phyloP scores from a whole-genome alignment of 1,139 yeast species.

The Arxiozyma heterogenica region DNA sequence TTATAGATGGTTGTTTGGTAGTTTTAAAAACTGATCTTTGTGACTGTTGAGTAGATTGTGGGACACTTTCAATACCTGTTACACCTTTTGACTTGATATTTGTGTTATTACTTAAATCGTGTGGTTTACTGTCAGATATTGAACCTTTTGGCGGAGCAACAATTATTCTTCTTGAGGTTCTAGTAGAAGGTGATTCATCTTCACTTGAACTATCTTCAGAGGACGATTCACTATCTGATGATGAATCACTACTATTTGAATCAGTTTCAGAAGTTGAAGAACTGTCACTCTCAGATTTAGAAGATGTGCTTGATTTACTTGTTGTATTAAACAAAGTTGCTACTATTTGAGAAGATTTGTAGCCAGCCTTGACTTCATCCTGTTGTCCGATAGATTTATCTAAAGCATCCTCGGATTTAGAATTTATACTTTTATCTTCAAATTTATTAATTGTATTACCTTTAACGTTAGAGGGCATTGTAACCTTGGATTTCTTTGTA shows the following conservation, averaged over 20 bases:
- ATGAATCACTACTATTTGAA: slow-evolving; percentile 6
- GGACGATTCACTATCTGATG: slow-evolving; percentile 6
- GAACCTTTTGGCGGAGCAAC: slow-evolving; percentile 12
- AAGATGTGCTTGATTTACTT: neutral
- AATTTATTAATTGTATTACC: neutral
- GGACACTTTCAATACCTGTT: slow-evolving; percentile 8
- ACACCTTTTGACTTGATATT: neutral
- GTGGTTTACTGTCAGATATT: slow-evolving; percentile 10
- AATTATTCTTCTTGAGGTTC: slow-evolving; percentile 9
- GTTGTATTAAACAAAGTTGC: neutral
- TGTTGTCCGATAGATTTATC: neutral
- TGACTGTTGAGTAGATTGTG: slow-evolving; percentile 14
- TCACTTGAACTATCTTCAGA: slow-evolving; percentile 15
- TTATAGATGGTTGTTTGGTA: slow-evolving; percentile 1
- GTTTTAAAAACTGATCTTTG: neutral
- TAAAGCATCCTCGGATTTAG: neutral
- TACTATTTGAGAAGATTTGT: neutral
- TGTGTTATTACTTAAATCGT: neutral
- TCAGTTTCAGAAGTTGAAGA: neutral
- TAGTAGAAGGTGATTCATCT: slow-evolving; percentile 13
- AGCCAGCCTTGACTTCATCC: neutral
- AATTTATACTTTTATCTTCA: neutral
- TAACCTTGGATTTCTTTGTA: neutral
- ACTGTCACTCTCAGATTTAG: neutral
- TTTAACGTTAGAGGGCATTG: neutral